A percentile compares a stretch with the other conserved stretches of the same genome.
Evolutionary conservation across 2,329 filamentous ascomycete species (phyloP).

Genomic region (Sclerotinia borealis): DNA sequence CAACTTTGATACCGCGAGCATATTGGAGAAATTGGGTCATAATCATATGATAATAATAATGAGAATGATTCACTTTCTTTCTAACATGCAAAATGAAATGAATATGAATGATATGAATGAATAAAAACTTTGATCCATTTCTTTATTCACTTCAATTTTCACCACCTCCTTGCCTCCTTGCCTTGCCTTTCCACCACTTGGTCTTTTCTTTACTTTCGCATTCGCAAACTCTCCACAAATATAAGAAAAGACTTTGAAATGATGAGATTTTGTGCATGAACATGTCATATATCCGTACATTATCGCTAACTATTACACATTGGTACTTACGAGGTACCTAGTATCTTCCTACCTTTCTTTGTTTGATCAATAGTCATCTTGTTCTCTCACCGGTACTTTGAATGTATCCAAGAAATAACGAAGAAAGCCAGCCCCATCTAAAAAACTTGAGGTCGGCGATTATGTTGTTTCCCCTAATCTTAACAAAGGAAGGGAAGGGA

Average conservation of each 20-base stretch:
- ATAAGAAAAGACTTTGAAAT: neutral
- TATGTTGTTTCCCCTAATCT: conserved; percentile 4
- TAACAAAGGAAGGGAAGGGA: neutral
- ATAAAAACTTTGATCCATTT: neutral
- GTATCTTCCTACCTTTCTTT: neutral
- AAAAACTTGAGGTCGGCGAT: conserved; percentile 13
- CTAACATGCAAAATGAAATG: neutral
- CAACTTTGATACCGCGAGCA: conserved; percentile 6
- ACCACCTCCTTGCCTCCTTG: neutral
- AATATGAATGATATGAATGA: neutral
- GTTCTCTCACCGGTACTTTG: neutral
- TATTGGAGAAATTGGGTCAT: neutral
- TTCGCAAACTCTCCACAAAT: conserved; percentile 2
- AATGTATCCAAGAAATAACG: neutral
- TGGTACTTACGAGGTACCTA: conserved; percentile 2
- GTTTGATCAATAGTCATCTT: neutral
- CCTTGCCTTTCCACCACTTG: too few species aligned
- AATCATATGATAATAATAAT: neutral
- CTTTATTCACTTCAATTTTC: neutral
- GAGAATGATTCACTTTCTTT: neutral
- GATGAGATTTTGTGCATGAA: conserved; percentile 2
- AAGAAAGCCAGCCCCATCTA: conserved; percentile 1
- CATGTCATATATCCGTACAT: neutral
- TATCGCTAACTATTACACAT: neutral
- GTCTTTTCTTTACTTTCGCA: neutral